phyloP scores from a whole-genome alignment of 495 filamentous ascomycete species.

The Podospora conica region DNA sequence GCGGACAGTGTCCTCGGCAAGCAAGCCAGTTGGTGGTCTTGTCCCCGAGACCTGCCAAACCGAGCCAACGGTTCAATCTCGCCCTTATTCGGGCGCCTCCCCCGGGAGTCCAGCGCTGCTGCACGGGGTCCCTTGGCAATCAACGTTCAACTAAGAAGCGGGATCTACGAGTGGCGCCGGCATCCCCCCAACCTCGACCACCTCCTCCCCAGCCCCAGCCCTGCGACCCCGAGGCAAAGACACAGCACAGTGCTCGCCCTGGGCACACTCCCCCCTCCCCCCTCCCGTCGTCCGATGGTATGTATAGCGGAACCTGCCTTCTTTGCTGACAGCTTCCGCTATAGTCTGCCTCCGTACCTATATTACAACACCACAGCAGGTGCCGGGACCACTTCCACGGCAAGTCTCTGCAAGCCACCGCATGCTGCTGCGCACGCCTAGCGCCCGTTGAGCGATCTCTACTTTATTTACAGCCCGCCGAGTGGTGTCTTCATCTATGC shows the following conservation, averaged over 20 bases:
- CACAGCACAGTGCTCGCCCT: constrained; percentile 1
- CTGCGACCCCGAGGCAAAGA: not conserved
- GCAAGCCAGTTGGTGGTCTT: constrained; percentile 7
- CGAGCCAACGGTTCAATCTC: not conserved
- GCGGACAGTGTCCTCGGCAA: not conserved
- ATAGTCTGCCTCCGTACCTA: not conserved
- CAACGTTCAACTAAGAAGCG: not conserved
- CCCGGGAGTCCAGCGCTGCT: not conserved
- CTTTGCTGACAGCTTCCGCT: not conserved
- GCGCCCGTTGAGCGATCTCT: not conserved
- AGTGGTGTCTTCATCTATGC: constrained; percentile 11
- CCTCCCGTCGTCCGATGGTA: not conserved
- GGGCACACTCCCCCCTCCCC: not conserved
- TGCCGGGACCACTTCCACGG: not conserved
- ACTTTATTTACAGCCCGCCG: not conserved
- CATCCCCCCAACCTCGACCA: not conserved
- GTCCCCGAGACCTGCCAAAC: not conserved
- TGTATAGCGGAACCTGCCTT: not conserved
- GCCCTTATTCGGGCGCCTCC: not conserved
- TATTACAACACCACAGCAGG: not conserved
- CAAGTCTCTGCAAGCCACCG: constrained; percentile 3
- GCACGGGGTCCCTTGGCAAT: not conserved
- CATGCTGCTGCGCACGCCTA: not conserved
- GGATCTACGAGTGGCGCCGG: too few species aligned
- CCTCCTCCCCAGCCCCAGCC: not conserved